Conservation (phyloP, 805 yeast species). For the Yamadazyma insecticola region DNA sequence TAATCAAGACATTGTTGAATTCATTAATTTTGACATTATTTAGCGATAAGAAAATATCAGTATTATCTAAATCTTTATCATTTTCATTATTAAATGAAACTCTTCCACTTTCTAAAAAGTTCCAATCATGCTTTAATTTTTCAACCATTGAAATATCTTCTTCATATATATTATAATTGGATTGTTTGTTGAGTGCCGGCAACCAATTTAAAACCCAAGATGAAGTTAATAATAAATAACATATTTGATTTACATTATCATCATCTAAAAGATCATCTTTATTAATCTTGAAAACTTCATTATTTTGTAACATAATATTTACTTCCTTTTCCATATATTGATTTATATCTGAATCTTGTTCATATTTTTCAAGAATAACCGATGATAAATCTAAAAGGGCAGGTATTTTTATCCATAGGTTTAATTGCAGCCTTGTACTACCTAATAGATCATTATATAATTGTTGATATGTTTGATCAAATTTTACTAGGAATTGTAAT, state of each 20-base stretch:
- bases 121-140: slow-evolving; percentile 35
- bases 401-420: slow-evolving; percentile 28
- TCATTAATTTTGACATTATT: slow-evolving; percentile 22
- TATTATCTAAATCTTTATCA: slow-evolving; percentile 3
- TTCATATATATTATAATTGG: slow-evolving; percentile 22
- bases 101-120: slow-evolving; percentile 38
- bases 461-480: slow-evolving; percentile 26
- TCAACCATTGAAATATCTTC: slow-evolving; percentile 24
- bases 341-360: slow-evolving; percentile 7
- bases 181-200: slow-evolving; percentile 46
- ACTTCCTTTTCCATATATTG: slow-evolving; percentile 20
- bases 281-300: slow-evolving; percentile 17
- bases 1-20: slow-evolving; percentile 33
- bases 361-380: slow-evolving; percentile 11
- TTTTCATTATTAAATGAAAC: slow-evolving; percentile 12
- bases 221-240: slow-evolving; percentile 50
- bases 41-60: slow-evolving; percentile 28
- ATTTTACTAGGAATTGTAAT: slow-evolving; percentile 32
- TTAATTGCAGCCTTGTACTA: slow-evolving; percentile 6
- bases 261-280: slow-evolving; percentile 53
- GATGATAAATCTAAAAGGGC: slow-evolving; percentile 19
- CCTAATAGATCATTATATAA: slow-evolving; percentile 34
- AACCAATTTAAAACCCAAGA: slow-evolving; percentile 60
- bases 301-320: slow-evolving; percentile 20
- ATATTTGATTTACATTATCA: slow-evolving; percentile 46